Evolutionary conservation across 176 grass and related monocot species (phyloP), one percentile per base, ranked within the genome.

Genomic region (Cenchrus purpureus): DNA sequence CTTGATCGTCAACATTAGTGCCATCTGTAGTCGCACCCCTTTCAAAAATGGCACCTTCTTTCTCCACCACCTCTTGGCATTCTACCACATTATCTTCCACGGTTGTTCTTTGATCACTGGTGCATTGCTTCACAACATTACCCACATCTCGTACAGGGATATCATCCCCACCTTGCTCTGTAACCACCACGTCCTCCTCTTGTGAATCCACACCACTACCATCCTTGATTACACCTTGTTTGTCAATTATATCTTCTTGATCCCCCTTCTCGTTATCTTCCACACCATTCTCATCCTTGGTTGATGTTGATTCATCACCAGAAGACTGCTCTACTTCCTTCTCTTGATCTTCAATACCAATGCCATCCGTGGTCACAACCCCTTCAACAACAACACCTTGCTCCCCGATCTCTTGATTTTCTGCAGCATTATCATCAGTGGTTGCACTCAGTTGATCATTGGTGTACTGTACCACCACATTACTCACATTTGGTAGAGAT

Each of bases 321-420:
- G 22, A 12, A 40, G 37, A 82, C 48, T 49, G 53, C 29, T 54
- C 78, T 3, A 37, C 19, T 22, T 66, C 62, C 28, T 69, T 52
- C 51, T 82, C 57, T 84, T 79, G 54, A 65, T 83, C 86, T 63
- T 84, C 42, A 42, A 79, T 74, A 54, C 10, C 14, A 54, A 17
- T 58, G 56, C 5, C 57, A 74, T 40, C 28, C 3, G 7, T 20
- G 10, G 55, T 2, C 12, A 11, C 4, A n/a, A 7, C 25, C 57
- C 5, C 74, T 65, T 34, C 19, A 15, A 65, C 5, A 54, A 68
- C 46, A 49, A 43, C 17, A 53, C 56, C 58, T 59, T 72, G 67
- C 5, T 61, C 55, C n/a, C 51, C 62, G 17, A 28, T 55, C 56
- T 78, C 80, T 11, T 83, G 80, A n/a, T 58, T 64, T 10, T 76